Conservation (phyloP, 495 filamentous ascomycete species). For the Xylaria sp. region DNA sequence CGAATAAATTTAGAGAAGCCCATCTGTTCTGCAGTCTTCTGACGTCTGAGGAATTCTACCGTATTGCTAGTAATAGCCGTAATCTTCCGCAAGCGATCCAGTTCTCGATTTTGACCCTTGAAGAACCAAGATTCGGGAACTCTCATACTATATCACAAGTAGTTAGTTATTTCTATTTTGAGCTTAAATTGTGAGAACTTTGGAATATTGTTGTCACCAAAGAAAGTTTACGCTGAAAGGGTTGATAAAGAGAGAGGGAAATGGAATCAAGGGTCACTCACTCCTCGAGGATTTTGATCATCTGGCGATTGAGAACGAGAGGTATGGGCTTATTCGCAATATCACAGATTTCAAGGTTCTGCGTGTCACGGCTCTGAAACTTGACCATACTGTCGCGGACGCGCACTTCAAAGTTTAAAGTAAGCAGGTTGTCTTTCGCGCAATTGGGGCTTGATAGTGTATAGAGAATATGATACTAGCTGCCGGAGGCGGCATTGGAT, state of each 20-base stretch:
- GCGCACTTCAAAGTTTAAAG: conserved; percentile 42
- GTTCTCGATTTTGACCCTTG: conserved; percentile 61
- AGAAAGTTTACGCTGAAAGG: not conserved
- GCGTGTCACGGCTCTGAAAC: conserved; percentile 62
- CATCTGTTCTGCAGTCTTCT: conserved; percentile 61
- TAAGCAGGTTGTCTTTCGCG: not conserved
- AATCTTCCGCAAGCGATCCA: conserved; percentile 63
- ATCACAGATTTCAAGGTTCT: conserved; percentile 77
- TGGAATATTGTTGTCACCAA: not conserved
- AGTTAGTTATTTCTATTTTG: not conserved
- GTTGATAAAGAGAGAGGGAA: not conserved
- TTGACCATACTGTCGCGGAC: conserved; percentile 82
- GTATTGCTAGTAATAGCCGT: conserved; percentile 63
- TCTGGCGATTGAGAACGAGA: conserved; percentile 73
- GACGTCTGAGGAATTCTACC: conserved; percentile 64
- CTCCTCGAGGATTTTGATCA: conserved; percentile 87
- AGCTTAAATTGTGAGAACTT: not conserved
- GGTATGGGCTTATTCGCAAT: conserved; percentile 68
- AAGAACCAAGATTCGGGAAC: conserved; percentile 65
- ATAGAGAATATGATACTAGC: not conserved
- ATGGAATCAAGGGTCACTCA: not conserved
- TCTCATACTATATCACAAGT: conserved; percentile 38
- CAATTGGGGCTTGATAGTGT: not conserved
- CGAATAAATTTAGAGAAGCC: conserved; percentile 66
- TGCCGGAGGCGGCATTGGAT: not conserved